Conservation (phyloP, 73 alveolate genomes). For the Chromera velia region DNA sequence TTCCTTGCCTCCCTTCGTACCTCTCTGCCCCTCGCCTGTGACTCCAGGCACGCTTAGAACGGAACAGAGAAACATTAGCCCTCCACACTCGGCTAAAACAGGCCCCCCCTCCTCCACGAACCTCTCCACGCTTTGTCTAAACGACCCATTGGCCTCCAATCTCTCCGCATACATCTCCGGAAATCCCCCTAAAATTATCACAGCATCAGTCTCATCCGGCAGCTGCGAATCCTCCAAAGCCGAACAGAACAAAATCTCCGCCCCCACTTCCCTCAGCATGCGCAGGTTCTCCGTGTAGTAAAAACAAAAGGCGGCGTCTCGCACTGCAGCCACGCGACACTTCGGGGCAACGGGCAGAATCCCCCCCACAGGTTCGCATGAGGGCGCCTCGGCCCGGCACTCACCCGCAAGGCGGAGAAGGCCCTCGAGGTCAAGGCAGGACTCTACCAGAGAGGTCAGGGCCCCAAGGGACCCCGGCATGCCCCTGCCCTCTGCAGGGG, state of each 20-base stretch:
- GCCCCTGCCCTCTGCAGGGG: neutral
- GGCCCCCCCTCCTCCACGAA: neutral
- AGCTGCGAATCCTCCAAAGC: neutral
- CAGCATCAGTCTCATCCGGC: neutral
- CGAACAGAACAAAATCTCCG: neutral
- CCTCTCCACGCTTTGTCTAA: neutral
- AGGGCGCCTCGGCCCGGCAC: neutral
- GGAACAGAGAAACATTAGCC: neutral
- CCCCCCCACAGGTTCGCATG: neutral
- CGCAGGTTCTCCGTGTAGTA: conserved; percentile 2
- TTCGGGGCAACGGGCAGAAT: neutral
- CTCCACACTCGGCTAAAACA: conserved; percentile 9
- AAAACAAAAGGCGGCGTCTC: neutral
- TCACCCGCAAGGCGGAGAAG: neutral
- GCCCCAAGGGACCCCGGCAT: neutral
- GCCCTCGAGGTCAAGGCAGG: neutral
- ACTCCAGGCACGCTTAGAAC: neutral
- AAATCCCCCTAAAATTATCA: neutral
- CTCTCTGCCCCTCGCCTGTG: no score
- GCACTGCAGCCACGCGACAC: neutral
- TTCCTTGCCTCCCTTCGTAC: no score
- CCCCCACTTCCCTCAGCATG: neutral
- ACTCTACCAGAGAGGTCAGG: neutral
- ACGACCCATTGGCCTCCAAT: neutral
- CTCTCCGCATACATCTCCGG: neutral